phyloP scores from a whole-genome alignment of 306 rosid species.

The Cucumis sativus region Cucumber_9930_V3 NC_026656.2:2775501-2776000 shows the following conservation, averaged over 20 bases:
- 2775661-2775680: conserved; percentile 21
- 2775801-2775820: neutral
- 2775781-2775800: neutral
- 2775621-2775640: conserved; percentile 44
- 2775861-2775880: neutral
- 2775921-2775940: neutral
- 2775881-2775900: neutral
- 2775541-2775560: conserved; percentile 30
- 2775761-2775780: neutral
- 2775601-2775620: conserved; percentile 42
- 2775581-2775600: conserved; percentile 65
- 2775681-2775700: conserved; percentile 14
- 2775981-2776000: neutral
- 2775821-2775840: neutral
- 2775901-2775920: neutral
- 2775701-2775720: conserved; percentile 13
- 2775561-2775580: conserved; percentile 28
- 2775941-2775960: too few species aligned
- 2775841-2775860: neutral
- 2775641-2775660: conserved; percentile 39
- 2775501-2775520: conserved; percentile 41
- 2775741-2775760: conserved; percentile 1
- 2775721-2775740: conserved; percentile 32
- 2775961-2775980: neutral
- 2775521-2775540: conserved; percentile 36